Evolutionary conservation across 371 early-diverging fungal species (phyloP).

Genomic region (Blakeslea trispora): DNA sequence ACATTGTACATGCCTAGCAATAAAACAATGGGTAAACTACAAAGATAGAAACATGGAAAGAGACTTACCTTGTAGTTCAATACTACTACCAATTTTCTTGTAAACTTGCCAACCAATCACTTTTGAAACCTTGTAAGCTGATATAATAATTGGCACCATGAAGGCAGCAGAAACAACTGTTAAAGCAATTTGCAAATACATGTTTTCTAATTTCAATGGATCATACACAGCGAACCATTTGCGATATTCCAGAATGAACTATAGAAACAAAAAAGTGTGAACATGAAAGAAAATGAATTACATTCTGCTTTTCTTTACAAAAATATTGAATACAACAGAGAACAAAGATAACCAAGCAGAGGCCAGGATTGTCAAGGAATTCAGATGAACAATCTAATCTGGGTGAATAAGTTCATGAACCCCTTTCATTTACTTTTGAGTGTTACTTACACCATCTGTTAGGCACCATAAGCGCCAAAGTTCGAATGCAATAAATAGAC

Average conservation of each 20-base stretch:
- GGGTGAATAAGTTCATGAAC: neutral
- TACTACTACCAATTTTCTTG: slow-evolving; percentile 19
- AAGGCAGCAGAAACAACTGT: slow-evolving; percentile 5
- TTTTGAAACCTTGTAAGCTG: slow-evolving; percentile 18
- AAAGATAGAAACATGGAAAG: too few species aligned
- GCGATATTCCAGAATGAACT: slow-evolving; percentile 9
- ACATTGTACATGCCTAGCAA: neutral
- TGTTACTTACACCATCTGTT: slow-evolving; percentile 13
- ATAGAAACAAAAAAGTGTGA: too few species aligned
- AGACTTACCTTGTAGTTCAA: slow-evolving; percentile 14
- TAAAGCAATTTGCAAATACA: slow-evolving; percentile 12
- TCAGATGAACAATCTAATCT: slow-evolving; percentile 16
- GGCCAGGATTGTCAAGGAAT: slow-evolving; percentile 18
- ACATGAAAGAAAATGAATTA: too few species aligned
- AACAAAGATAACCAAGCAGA: slow-evolving; percentile 20
- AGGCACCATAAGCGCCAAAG: slow-evolving; percentile 19
- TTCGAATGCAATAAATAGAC: slow-evolving; percentile 15
- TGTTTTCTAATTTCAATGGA: slow-evolving; percentile 8
- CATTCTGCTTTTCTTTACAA: slow-evolving; percentile 16
- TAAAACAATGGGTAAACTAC: too few species aligned
- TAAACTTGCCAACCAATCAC: slow-evolving; percentile 23
- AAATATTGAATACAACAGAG: slow-evolving; percentile 13
- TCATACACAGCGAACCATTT: slow-evolving; percentile 6
- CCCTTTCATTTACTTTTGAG: neutral
- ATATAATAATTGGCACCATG: slow-evolving; percentile 9